Base-by-base conservation (phyloP, 208 protist species). In the Wallacemonas sp. region DNA sequence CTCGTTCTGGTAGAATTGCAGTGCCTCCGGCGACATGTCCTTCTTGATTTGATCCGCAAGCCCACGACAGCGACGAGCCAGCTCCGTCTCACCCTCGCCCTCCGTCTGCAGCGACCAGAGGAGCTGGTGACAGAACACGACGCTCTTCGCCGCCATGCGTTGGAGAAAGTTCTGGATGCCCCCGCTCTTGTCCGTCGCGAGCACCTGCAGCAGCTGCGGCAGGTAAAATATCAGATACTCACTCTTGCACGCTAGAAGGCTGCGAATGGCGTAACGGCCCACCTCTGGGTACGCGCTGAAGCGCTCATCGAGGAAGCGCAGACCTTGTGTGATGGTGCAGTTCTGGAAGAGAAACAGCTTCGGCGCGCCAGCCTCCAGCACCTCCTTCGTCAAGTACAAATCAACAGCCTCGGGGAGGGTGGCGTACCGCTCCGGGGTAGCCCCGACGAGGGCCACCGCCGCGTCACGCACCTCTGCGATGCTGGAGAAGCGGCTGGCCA, bases 191-290 rank as follows among this genome's bases (percentile, higher is more conserved):
- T 95, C 88, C 17, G 62, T 68, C 26, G 82, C 77, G 30, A 95
- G 73, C 41, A 90, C 68, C 73, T 96, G 91, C 46, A 94, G 77
- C 26, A 96, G 79, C 82, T 96, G 91, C 39, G 88, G 91, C 31
- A 96, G 79, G 72, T 93, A 96, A 66, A 96, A 96, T 71, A 93
- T 91, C 61, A 96, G 81, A 62, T 75, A 58, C 58, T 94, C 84
- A 62, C 80, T 84, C 54, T 73, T 70, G 71, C 89, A 77, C 19
- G 80, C 84, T 19, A 92, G 71, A 39, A 96, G 78, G 65, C 87
- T 93, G 41, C 81, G 78, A 49, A 94, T 86, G 11, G 87, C 90
- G 73, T 88, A 96, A 24, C 59, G 27, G 22, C 70, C 71, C 9
- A 96, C 85, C 22, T 66, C 66, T 3, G 75, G 66, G 70, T 86